These are phyloP conservation scores for Xylaria flabelliformis DNA, from an alignment of 495 filamentous ascomycete species.

Conservation along the genomic window DNA sequence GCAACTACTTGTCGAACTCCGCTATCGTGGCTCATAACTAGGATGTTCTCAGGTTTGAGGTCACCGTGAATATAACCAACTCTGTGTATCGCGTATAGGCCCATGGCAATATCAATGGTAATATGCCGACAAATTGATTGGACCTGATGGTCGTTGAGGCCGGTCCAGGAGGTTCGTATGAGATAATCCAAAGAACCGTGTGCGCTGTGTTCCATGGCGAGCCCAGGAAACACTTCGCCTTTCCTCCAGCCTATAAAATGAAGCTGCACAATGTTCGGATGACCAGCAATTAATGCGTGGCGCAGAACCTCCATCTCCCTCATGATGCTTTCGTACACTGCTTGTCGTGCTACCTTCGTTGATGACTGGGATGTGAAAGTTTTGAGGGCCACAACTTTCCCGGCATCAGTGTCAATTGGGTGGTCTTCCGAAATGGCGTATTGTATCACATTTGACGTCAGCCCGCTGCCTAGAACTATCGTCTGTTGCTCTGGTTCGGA, in stretches of 20 bases:
- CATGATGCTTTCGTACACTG: not conserved
- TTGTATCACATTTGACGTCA: slow-evolving; percentile 1
- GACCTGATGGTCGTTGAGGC: not conserved
- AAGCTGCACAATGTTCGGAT: slow-evolving; percentile 10
- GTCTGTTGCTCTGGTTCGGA: not conserved
- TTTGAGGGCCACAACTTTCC: not conserved
- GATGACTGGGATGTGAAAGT: not conserved
- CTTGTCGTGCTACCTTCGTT: not conserved
- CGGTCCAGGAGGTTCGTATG: not conserved
- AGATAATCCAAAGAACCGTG: slow-evolving; percentile 15
- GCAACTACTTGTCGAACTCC: not conserved
- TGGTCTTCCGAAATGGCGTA: not conserved
- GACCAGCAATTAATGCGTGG: not conserved
- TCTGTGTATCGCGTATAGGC: slow-evolving; percentile 4
- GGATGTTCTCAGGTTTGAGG: slow-evolving; percentile 10
- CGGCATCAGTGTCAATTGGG: not conserved
- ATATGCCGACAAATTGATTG: not conserved
- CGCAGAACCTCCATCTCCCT: not conserved
- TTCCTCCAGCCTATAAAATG: not conserved
- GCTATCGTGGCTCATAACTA: slow-evolving; percentile 7
- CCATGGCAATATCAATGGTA: slow-evolving; percentile 11
- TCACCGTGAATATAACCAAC: slow-evolving; percentile 3
- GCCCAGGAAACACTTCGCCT: not conserved
- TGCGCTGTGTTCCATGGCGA: not conserved
- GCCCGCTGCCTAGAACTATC: not conserved